Evolutionary conservation across 192 early-diverging fungal genomes (phyloP).

Genomic region (Umbelopsis vinacea): DNA sequence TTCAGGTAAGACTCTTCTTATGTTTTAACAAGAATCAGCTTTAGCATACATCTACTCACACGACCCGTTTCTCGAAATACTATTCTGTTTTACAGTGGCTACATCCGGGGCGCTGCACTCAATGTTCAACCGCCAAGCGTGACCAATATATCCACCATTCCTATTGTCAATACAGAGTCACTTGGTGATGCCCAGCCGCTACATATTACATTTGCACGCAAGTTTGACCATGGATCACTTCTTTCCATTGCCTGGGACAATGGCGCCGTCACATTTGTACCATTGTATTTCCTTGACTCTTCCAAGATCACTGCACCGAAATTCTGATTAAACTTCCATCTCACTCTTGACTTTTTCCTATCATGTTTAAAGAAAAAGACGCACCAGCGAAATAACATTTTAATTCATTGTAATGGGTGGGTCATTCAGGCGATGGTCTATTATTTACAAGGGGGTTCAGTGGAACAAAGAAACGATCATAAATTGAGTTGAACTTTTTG

Average conservation of each 20-base stretch:
- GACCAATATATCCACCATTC: conserved; percentile 13
- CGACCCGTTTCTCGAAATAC: background rate
- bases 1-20: conserved; percentile 36
- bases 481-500: too few species aligned
- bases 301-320: conserved; percentile 21
- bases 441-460: background rate
- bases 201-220: conserved; percentile 21
- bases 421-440: background rate
- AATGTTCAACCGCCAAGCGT: background rate
- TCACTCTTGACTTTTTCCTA: too few species aligned
- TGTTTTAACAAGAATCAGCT: background rate
- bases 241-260: conserved; percentile 37
- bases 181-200: conserved; percentile 18
- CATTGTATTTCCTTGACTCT: conserved; percentile 18
- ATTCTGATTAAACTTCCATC: background rate
- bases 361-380: background rate
- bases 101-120: conserved; percentile 40
- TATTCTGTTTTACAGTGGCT: conserved; percentile 36
- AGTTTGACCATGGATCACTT: conserved; percentile 26
- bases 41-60: background rate
- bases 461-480: background rate
- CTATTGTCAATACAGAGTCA: background rate
- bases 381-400: background rate
- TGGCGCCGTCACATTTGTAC: conserved; percentile 25
- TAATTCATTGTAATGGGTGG: background rate